Percentiles rank a stretch among this genome's conserved stretches.
Evolutionary conservation across 768 basidiomycete genomes (phyloP).

Genomic region (Psilocybe tampanensis): DNA sequence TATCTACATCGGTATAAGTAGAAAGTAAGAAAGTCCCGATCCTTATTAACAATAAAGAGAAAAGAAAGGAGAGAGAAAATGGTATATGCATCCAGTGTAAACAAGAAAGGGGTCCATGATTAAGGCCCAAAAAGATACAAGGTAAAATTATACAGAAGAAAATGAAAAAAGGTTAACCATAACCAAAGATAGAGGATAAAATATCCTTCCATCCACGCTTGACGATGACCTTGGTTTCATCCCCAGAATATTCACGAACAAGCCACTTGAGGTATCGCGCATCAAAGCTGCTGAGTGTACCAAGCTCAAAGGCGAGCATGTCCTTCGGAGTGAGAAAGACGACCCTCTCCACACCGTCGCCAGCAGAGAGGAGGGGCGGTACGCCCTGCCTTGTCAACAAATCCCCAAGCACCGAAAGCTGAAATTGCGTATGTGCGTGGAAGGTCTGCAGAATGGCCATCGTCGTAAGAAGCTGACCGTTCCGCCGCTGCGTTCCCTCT

Average conservation of each 20-base stretch:
- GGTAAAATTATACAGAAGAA: too few relatives aligned
- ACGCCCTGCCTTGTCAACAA: constrained; percentile 12
- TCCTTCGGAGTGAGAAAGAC: constrained; percentile 61
- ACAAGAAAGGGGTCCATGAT: too few relatives aligned
- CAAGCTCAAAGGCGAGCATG: constrained; percentile 68
- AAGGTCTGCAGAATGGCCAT: constrained; percentile 63
- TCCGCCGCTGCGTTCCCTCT: constrained; percentile 28
- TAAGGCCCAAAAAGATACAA: too few relatives aligned
- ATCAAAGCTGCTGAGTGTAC: constrained; percentile 71
- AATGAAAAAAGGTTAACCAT: constrained; percentile 25
- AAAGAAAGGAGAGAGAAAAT: too few relatives aligned
- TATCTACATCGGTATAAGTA: too few relatives aligned
- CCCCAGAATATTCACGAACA: constrained; percentile 62
- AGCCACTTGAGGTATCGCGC: constrained; percentile 82
- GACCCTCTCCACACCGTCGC: constrained; percentile 23
- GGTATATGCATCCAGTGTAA: too few relatives aligned
- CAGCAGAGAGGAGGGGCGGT: constrained; percentile 1
- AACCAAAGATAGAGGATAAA: constrained; percentile 47
- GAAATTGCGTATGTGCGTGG: constrained; percentile 64
- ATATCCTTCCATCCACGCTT: constrained; percentile 55
- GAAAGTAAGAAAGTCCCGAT: too few relatives aligned
- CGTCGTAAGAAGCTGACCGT: constrained; percentile 34
- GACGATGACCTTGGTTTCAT: constrained; percentile 41
- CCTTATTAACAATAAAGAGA: too few relatives aligned
- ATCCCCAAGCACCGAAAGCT: constrained; percentile 46